A percentile compares a stretch with the other conserved stretches of the same genome.
Evolutionary conservation across 345 rosid species (phyloP).

Genomic region (Lumnitzera littorea): DNA sequence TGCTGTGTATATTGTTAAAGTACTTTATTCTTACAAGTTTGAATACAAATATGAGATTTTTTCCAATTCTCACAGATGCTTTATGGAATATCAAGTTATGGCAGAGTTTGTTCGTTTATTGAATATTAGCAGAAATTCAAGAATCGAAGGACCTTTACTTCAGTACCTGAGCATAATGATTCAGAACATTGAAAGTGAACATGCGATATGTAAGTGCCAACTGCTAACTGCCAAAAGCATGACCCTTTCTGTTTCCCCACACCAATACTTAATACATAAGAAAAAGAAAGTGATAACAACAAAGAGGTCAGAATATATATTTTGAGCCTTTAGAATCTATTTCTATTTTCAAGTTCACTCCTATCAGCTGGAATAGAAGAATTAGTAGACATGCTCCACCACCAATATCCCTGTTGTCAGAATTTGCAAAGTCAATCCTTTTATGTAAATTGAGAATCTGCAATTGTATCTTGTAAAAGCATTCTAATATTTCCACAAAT

Average conservation of each 20-base stretch:
- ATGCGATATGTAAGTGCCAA: slow-evolving; percentile 43
- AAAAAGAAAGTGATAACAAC: too few relatives aligned
- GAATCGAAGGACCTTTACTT: slow-evolving; percentile 49
- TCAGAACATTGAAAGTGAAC: slow-evolving; percentile 54
- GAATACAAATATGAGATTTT: background rate
- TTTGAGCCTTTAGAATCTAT: too few relatives aligned
- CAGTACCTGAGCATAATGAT: slow-evolving; percentile 66
- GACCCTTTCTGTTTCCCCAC: too few relatives aligned
- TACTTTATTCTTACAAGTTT: slow-evolving; percentile 3
- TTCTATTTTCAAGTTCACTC: background rate
- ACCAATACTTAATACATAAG: too few relatives aligned
- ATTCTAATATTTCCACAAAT: slow-evolving; percentile 5
- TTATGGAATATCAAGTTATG: slow-evolving; percentile 60
- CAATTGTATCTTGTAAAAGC: too few relatives aligned
- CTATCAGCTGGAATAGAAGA: background rate
- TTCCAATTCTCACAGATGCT: slow-evolving; percentile 30
- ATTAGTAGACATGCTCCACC: background rate
- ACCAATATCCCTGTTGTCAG: background rate
- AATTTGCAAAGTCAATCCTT: background rate
- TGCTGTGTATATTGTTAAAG: background rate
- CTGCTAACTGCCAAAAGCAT: slow-evolving; percentile 4
- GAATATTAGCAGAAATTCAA: slow-evolving; percentile 36
- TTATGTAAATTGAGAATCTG: too few relatives aligned
- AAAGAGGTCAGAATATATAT: too few relatives aligned
- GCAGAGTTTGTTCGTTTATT: slow-evolving; percentile 54